These are phyloP conservation scores for Fonsecaea pugnacius DNA, from an alignment of 2,329 filamentous ascomycete genomes.

Conservation along the genomic window DNA sequence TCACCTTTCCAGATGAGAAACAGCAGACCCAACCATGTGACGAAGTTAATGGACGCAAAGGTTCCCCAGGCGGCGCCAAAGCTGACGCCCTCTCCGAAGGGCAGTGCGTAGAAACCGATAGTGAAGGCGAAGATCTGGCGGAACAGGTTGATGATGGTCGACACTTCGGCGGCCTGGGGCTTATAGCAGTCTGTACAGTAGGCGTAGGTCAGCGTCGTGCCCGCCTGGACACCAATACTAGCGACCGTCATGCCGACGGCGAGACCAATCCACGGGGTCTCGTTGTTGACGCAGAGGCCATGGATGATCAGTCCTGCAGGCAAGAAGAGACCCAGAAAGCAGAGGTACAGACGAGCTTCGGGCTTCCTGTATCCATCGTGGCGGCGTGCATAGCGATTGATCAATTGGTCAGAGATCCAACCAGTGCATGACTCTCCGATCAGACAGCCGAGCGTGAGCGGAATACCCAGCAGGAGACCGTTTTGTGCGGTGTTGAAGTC, in stretches of 20 bases:
- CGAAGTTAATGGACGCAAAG: constrained; percentile 16
- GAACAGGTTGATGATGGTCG: constrained; percentile 17
- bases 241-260: constrained; percentile 14
- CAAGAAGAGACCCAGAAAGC: constrained; percentile 10
- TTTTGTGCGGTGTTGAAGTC: constrained; percentile 16
- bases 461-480: constrained; percentile 8
- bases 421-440: constrained; percentile 13
- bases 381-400: constrained; percentile 5
- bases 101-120: constrained; percentile 17
- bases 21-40: constrained; percentile 5
- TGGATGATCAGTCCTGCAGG: constrained; percentile 11
- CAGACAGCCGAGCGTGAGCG: constrained; percentile 12
- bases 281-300: constrained; percentile 10
- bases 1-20: constrained; percentile 11
- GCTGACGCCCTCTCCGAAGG: constrained; percentile 7
- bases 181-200: constrained; percentile 16
- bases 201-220: constrained; percentile 7
- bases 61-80: constrained; percentile 8
- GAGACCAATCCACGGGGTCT: constrained; percentile 12
- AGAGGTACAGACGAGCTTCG: constrained; percentile 9
- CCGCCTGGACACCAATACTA: constrained; percentile 10
- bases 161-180: constrained; percentile 13
- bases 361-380: constrained; percentile 14
- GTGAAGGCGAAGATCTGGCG: constrained; percentile 19
- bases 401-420: constrained; percentile 12